Base-by-base conservation (phyloP, 495 filamentous ascomycete genomes). In the Penicillium chermesinum region DNA sequence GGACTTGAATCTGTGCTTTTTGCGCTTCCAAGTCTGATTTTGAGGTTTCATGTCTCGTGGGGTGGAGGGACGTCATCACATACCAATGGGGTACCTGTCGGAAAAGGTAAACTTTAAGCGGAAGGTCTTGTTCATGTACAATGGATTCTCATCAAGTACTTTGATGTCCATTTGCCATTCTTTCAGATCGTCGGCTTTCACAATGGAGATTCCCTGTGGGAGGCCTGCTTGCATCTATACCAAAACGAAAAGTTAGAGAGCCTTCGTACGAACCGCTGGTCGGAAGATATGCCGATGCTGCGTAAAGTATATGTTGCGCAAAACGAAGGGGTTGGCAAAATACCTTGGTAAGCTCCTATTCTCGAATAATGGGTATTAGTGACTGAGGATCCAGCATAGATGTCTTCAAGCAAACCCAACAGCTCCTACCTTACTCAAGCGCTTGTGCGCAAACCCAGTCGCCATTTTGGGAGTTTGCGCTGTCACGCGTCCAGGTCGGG, bases 141-240 rank as follows among this genome's bases (percentile, higher is more conserved):
- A 69, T 12, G 93, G 91, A 58, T 99, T 99, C 48, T 83, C 72
- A 64, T 96, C 91, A 2, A 97, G 77, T 33, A 99, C 89, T 44
- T 76, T 68, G 50, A 99, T 95, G 62, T 99, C 93, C 70, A 99
- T 83, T 17, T 84, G 75, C 94, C 94, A 99, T 74, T 94, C 84
- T 56, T 87, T 78, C 25, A 96, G 78, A 60, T 89, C 83, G 20
- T 93, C 85, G 18, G 88, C 83, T 33, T 82, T 79, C 41, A 89
- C 85, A 41, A 96, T 79, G 42, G 75, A 70, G 57, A 99, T 93
- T 40, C 93, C 93, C 1, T 75, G 76, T 3, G 76, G 75, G 14
- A 76, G 53, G 38, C 76, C 69, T n/a, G 70, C 65, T 57, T 77
- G 49, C 58, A 78, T 70, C 74, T 78, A 36, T 18, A 25, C 25